Evolutionary conservation across 2,329 filamentous ascomycete genomes (phyloP).

Genomic region (Curvularia verruculosa): DNA sequence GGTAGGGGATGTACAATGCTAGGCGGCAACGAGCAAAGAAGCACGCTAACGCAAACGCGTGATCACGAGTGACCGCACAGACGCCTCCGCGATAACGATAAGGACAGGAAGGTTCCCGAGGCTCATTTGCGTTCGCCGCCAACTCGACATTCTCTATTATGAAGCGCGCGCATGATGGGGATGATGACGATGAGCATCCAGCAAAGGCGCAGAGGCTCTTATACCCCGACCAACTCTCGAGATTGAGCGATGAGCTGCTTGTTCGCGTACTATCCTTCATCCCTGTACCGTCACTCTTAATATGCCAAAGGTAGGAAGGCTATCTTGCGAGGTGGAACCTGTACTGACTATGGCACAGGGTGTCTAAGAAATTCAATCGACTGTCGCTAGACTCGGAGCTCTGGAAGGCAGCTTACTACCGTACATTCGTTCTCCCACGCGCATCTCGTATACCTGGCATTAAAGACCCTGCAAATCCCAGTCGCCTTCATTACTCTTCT

Average conservation of each 20-base stretch:
- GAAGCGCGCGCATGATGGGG: conserved; percentile 49
- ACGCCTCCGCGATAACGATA: conserved; percentile 26
- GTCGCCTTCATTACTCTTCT: conserved; percentile 59
- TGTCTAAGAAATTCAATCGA: conserved; percentile 76
- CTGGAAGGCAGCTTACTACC: conserved; percentile 90
- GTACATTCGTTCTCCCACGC: conserved; percentile 82
- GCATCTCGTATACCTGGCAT: conserved; percentile 76
- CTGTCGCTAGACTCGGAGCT: conserved; percentile 83
- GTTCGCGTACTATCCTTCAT: conserved; percentile 82
- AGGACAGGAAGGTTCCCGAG: conserved; percentile 9
- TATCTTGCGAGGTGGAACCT: not conserved
- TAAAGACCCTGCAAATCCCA: conserved; percentile 49
- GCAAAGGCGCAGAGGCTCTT: conserved; percentile 55
- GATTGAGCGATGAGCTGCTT: conserved; percentile 84
- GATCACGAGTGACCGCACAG: conserved; percentile 31
- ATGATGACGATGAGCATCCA: conserved; percentile 33
- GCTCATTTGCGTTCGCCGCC: conserved; percentile 16
- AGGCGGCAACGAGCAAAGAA: conserved; percentile 8
- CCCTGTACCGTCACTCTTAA: conserved; percentile 70
- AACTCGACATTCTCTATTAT: conserved; percentile 25
- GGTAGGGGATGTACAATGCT: conserved; percentile 17
- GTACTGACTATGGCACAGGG: conserved; percentile 49
- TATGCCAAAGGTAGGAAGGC: conserved; percentile 62
- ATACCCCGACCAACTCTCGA: conserved; percentile 67
- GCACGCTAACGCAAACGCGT: conserved; percentile 24